Conservation (phyloP, 2,329 filamentous ascomycete genomes). For the Exophiala xenobiotica region DNA sequence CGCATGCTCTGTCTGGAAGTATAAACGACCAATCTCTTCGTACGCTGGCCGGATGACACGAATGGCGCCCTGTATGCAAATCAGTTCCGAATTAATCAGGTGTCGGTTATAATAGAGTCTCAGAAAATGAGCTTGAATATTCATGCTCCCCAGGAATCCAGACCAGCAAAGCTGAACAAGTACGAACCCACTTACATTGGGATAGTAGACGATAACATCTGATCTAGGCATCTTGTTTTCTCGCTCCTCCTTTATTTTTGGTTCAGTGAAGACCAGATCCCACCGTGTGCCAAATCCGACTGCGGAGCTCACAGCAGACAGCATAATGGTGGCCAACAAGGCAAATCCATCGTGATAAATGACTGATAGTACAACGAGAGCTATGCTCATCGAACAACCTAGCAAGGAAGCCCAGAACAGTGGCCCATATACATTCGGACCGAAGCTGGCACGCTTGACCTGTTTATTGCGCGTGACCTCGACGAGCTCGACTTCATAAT, state of each 20-base stretch:
- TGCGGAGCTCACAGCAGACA: constrained; percentile 55
- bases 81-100: no score
- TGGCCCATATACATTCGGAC: constrained; percentile 15
- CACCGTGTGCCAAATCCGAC: constrained; percentile 60
- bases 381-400: constrained; percentile 55
- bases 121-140: not conserved
- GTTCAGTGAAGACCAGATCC: constrained; percentile 55
- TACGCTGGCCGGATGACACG: constrained; percentile 59
- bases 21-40: constrained; percentile 62
- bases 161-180: no score
- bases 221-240: constrained; percentile 49
- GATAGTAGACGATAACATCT: constrained; percentile 62
- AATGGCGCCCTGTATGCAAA: constrained; percentile 56
- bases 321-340: constrained; percentile 51
- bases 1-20: constrained; percentile 61
- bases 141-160: not conserved
- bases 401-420: constrained; percentile 16
- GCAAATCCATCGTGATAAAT: constrained; percentile 56
- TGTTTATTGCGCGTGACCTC: constrained; percentile 34
- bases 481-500: constrained; percentile 43
- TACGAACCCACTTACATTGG: constrained; percentile 47
- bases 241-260: constrained; percentile 38
- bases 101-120: not conserved
- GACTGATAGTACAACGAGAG: constrained; percentile 54
- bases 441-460: constrained; percentile 23